These are phyloP conservation scores for Bipolaris zeicola DNA, from an alignment of 2,329 filamentous ascomycete species.

Conservation along the genomic window DNA sequence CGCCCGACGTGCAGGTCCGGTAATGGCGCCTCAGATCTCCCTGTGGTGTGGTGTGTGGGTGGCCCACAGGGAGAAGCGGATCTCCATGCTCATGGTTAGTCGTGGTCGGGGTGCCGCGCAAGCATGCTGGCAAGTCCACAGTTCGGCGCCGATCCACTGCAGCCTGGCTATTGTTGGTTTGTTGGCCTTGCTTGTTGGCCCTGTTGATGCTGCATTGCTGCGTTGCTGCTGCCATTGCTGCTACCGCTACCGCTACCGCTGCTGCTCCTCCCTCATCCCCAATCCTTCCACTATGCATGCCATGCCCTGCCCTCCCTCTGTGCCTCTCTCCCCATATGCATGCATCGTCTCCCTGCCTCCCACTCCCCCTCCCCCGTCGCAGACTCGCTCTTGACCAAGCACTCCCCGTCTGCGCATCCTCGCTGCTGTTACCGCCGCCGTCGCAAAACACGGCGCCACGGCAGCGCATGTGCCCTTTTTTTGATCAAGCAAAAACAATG, in stretches of 20 bases:
- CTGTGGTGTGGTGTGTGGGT: not conserved
- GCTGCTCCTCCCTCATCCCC: not conserved
- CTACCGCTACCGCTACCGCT: not conserved
- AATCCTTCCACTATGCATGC: not conserved
- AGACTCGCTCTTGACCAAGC: not conserved
- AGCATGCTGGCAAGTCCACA: slow-evolving; percentile 3
- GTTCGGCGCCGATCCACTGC: slow-evolving; percentile 4
- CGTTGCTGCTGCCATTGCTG: not conserved
- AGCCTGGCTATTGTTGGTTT: not conserved
- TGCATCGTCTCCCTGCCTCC: too few relatives aligned
- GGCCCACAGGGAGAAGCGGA: slow-evolving; percentile 3
- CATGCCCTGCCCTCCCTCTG: too few relatives aligned
- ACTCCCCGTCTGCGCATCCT: not conserved
- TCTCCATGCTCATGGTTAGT: slow-evolving; percentile 9
- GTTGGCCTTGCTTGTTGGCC: too few relatives aligned
- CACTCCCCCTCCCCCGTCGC: too few relatives aligned
- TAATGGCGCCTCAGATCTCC: not conserved
- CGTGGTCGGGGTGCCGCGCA: slow-evolving; percentile 17
- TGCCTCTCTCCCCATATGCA: not conserved
- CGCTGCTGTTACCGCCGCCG: not conserved
- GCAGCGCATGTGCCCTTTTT: slow-evolving; percentile 10
- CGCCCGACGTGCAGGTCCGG: too few relatives aligned
- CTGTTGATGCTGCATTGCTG: not conserved
- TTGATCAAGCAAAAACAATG: slow-evolving; percentile 26
- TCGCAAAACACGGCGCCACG: slow-evolving; percentile 7